Percentiles rank a stretch among this genome's conserved stretches.
Evolutionary conservation across 371 early-diverging fungal species (phyloP).

Genomic region (Vairimorpha apis): DNA sequence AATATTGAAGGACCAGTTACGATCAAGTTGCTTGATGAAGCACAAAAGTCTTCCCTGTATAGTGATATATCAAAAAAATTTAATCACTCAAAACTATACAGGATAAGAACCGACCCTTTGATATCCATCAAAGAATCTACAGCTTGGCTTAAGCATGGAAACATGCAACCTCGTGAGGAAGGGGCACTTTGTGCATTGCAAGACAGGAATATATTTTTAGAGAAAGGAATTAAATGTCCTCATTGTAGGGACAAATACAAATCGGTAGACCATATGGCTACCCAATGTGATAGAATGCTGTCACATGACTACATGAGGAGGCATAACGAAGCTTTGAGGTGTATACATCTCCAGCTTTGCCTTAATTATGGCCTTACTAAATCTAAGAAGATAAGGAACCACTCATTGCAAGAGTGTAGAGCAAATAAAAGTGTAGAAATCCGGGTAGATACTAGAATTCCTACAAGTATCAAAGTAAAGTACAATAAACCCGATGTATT

Average conservation of each 20-base stretch:
- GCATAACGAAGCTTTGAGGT: constrained; percentile 3
- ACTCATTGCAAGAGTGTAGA: background rate
- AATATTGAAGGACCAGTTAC: background rate
- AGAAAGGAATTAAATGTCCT: constrained; percentile 4
- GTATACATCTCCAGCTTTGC: background rate
- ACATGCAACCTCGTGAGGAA: background rate
- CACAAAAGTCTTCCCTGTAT: background rate
- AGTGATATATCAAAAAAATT: background rate
- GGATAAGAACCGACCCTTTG: background rate
- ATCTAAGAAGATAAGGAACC: background rate
- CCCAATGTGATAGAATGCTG: constrained; percentile 1
- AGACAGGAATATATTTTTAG: background rate
- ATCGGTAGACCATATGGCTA: constrained; percentile 12
- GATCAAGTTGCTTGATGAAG: background rate
- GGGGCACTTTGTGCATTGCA: background rate
- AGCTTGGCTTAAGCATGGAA: background rate
- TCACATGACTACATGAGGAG: constrained; percentile 5
- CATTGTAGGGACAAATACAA: background rate
- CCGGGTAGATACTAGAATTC: background rate
- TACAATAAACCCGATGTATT: constrained; percentile 2
- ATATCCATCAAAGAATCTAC: background rate
- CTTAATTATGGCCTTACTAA: background rate
- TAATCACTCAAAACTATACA: constrained; percentile 1
- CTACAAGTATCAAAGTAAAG: background rate
- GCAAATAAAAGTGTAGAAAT: background rate